These are phyloP conservation scores for Litchi chinensis DNA, from an alignment of 345 rosid species.

Conservation along the genomic window DNA sequence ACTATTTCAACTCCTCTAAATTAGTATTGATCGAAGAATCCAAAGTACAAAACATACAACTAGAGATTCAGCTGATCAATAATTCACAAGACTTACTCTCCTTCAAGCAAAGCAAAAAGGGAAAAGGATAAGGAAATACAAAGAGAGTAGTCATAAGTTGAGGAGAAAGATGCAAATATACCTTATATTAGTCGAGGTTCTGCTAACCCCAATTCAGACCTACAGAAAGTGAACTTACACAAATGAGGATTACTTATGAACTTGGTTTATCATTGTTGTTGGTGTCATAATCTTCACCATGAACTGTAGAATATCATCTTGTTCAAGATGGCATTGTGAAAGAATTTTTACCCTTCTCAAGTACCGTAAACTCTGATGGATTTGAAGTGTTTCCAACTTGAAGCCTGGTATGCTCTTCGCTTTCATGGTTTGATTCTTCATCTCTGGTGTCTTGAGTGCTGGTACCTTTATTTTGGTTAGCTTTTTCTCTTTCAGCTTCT, in stretches of 20 bases:
- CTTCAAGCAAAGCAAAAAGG: not conserved
- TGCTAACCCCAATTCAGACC: not conserved
- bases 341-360: conserved; percentile 57
- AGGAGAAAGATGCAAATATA: conserved; percentile 13
- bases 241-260: conserved; percentile 3
- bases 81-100: conserved; percentile 10
- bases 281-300: conserved; percentile 3
- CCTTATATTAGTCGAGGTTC: not conserved
- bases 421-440: conserved; percentile 28
- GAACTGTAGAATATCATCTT: not conserved
- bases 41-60: conserved; percentile 3
- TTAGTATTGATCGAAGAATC: too few species aligned
- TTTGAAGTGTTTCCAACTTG: conserved; percentile 21
- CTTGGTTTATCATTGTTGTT: conserved; percentile 10
- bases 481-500: conserved; percentile 61
- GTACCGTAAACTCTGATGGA: conserved; percentile 36
- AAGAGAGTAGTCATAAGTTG: conserved; percentile 11
- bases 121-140: not conserved
- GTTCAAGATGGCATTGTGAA: conserved; percentile 24
- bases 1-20: conserved; percentile 1
- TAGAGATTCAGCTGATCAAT: not conserved
- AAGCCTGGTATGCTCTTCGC: conserved; percentile 12
- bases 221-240: conserved; percentile 17
- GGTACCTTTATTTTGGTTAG: conserved; percentile 36
- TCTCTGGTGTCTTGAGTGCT: conserved; percentile 34